phyloP scores from a whole-genome alignment of 2,329 filamentous ascomycete species.

The Davidsoniella australis region DNA sequence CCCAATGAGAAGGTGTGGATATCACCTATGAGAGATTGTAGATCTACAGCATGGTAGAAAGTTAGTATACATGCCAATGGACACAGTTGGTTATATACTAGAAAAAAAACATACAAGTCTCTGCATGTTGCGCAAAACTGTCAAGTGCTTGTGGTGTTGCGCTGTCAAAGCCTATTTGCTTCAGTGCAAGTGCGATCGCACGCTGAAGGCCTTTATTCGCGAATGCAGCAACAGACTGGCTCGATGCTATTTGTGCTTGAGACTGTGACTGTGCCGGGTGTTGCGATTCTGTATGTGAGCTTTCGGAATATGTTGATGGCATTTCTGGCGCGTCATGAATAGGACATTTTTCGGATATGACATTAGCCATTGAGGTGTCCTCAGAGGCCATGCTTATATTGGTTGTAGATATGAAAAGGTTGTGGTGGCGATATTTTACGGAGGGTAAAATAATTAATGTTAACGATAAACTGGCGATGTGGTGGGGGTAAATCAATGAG shows the following conservation, averaged over 20 bases:
- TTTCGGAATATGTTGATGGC: no score
- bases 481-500: no score
- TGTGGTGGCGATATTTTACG: no score
- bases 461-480: no score
- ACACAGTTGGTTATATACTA: background rate
- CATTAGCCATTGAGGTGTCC: background rate
- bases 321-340: no score
- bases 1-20: slow-evolving; percentile 29
- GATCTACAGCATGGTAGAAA: slow-evolving; percentile 22
- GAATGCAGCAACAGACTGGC: slow-evolving; percentile 2
- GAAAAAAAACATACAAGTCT: slow-evolving; percentile 32
- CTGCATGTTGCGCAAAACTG: slow-evolving; percentile 36
- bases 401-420: no score
- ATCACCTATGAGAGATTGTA: slow-evolving; percentile 31
- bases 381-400: background rate
- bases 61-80: slow-evolving; percentile 15
- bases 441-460: no score
- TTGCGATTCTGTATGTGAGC: background rate
- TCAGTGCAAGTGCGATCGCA: slow-evolving; percentile 36
- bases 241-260: background rate
- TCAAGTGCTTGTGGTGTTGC: slow-evolving; percentile 40
- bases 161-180: slow-evolving; percentile 40
- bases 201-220: slow-evolving; percentile 31
- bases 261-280: background rate
- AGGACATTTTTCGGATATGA: no score